Conservation (phyloP, 164 flowering plant genomes). For the Echeveria elegans region DNA sequence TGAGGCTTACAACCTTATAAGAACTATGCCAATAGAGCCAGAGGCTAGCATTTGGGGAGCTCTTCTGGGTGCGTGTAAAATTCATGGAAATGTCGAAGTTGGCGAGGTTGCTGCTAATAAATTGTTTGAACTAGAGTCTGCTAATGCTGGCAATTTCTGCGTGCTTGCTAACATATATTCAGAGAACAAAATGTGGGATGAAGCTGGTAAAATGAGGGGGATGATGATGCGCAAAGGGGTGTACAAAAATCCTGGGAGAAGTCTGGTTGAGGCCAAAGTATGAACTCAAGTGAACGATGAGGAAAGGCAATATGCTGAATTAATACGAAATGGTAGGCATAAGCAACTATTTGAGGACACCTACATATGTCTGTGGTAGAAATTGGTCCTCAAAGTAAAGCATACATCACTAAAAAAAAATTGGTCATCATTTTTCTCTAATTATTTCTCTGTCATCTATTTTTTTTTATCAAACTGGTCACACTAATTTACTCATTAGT, state of each 20-base stretch:
- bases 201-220: slow-evolving; percentile 5
- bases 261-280: background rate
- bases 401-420: no score
- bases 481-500: no score
- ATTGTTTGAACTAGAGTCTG: slow-evolving; percentile 5
- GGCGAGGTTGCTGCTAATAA: background rate
- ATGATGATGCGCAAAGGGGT: background rate
- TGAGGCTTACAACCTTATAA: slow-evolving; percentile 3
- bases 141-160: slow-evolving; percentile 3
- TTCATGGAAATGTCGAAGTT: slow-evolving; percentile 8
- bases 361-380: no score
- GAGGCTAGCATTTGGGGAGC: slow-evolving; percentile 10
- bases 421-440: no score
- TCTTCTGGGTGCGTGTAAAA: slow-evolving; percentile 8
- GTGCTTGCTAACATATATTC: slow-evolving; percentile 10
- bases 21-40: slow-evolving; percentile 4
- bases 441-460: no score
- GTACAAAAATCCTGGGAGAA: slow-evolving; percentile 8
- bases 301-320: no score
- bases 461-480: no score
- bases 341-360: no score
- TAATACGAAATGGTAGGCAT: no score
- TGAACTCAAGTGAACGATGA: background rate
- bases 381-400: no score
- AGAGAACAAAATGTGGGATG: slow-evolving; percentile 9